A percentile compares a stretch with the other conserved stretches of the same genome.
Conservation (phyloP, 2,329 filamentous ascomycete genomes). For the Pseudogymnoascus sp. region DNA sequence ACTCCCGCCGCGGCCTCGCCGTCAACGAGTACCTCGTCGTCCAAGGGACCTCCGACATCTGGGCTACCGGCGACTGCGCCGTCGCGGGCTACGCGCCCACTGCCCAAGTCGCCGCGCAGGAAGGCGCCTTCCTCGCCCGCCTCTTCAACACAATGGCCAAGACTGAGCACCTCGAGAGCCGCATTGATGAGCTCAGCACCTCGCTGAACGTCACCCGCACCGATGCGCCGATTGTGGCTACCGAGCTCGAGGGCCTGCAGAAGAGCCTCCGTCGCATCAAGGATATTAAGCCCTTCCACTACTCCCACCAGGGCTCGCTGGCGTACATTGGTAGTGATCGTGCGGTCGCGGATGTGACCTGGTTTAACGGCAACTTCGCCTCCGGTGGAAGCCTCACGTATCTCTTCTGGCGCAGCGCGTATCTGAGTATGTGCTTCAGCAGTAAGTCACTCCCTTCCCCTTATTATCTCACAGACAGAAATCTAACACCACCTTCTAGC, state of each 20-base stretch:
- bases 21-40: conserved; percentile 99
- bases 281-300: conserved; percentile 95
- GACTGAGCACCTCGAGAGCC: conserved; percentile 72
- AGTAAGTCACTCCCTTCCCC: conserved; percentile 54
- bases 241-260: conserved; percentile 79
- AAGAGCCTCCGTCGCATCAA: conserved; percentile 82
- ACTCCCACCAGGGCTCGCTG: conserved; percentile 93
- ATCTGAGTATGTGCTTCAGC: conserved; percentile 99
- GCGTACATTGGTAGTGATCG: conserved; percentile 98
- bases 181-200: conserved; percentile 63
- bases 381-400: conserved; percentile 91
- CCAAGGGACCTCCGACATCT: conserved; percentile 93
- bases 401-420: conserved; percentile 96
- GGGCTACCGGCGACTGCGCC: conserved; percentile 96
- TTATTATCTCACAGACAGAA: background rate
- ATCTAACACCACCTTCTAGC: conserved; percentile 42
- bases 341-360: conserved; percentile 93
- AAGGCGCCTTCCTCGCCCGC: conserved; percentile 87
- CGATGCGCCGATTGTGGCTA: conserved; percentile 59
- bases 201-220: conserved; percentile 53
- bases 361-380: conserved; percentile 95
- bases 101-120: conserved; percentile 91
- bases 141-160: conserved; percentile 99
- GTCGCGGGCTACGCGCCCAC: conserved; percentile 97
- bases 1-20: conserved; percentile 86